These are phyloP conservation scores for Austroboletus olivaceoglutinosus DNA, from an alignment of 1,284 basidiomycete species.

Conservation along the genomic window DNA sequence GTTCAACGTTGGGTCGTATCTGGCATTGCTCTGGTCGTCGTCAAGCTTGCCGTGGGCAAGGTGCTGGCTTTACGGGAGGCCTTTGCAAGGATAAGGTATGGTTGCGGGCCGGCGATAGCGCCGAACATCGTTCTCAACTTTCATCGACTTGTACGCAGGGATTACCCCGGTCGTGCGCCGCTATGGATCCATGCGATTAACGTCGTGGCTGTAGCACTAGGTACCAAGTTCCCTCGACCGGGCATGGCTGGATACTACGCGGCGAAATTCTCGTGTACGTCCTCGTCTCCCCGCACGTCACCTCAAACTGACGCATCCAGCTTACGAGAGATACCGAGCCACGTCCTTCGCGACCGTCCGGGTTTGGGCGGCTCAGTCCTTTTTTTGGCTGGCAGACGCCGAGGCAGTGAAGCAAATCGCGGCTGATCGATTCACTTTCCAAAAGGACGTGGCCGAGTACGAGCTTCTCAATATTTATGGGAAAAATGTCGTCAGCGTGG, in stretches of 20 bases:
- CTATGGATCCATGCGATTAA: constrained; percentile 37
- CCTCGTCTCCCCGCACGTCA: neutral
- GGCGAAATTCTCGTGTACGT: constrained; percentile 36
- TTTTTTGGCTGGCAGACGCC: constrained; percentile 43
- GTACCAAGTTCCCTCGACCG: constrained; percentile 33
- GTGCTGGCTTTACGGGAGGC: constrained; percentile 12
- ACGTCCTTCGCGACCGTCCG: constrained; percentile 38
- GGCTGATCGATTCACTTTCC: constrained; percentile 34
- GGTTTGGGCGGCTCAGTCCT: constrained; percentile 26
- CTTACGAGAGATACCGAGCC: constrained; percentile 36
- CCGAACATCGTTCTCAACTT: neutral
- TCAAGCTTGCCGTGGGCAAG: constrained; percentile 13
- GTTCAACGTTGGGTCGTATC: constrained; percentile 14
- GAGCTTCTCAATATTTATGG: constrained; percentile 23
- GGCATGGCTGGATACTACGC: constrained; percentile 34
- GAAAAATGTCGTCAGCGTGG: constrained; percentile 18
- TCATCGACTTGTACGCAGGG: constrained; percentile 7
- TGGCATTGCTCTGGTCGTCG: constrained; percentile 4
- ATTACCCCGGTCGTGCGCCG: constrained; percentile 18
- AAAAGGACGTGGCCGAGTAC: constrained; percentile 33
- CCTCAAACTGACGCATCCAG: constrained; percentile 16
- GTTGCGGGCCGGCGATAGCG: neutral
- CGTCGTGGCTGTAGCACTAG: constrained; percentile 23
- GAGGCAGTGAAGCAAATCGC: constrained; percentile 39
- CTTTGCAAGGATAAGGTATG: constrained; percentile 26